A percentile compares a stretch with the other conserved stretches of the same genome.
phyloP scores from a whole-genome alignment of 176 grass and related monocot genomes.

The Poa annua region DNA sequence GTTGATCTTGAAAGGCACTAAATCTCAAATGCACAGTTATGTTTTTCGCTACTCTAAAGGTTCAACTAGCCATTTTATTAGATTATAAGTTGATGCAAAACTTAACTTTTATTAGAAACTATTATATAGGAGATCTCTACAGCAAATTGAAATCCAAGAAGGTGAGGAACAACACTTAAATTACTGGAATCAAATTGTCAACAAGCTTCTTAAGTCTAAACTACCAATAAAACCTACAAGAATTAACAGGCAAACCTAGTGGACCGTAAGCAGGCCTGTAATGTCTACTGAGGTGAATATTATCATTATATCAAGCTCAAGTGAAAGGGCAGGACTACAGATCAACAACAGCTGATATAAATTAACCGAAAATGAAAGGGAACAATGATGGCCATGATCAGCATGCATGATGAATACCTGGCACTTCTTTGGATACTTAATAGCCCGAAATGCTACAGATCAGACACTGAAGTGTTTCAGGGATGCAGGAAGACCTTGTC shows the following conservation, averaged over 20 bases:
- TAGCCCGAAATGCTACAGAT: conserved; percentile 49
- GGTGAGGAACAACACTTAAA: neutral
- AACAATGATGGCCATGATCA: neutral
- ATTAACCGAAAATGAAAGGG: neutral
- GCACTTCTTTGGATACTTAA: conserved; percentile 27
- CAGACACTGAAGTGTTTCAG: conserved; percentile 44
- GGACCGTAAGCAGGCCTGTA: neutral
- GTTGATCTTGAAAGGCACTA: neutral
- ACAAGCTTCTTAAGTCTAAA: neutral
- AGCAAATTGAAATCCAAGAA: neutral
- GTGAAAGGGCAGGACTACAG: neutral
- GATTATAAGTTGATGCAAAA: neutral
- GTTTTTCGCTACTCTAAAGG: neutral
- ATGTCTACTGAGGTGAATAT: neutral
- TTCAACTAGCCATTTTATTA: neutral
- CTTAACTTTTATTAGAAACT: neutral
- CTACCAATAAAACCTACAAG: neutral
- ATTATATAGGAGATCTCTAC: neutral
- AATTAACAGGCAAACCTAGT: neutral
- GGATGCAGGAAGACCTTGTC: conserved; percentile 25
- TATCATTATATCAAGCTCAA: conserved; percentile 7
- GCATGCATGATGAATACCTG: conserved; percentile 36
- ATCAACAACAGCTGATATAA: conserved; percentile 12
- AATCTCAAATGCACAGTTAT: neutral
- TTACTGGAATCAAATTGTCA: neutral